Evolutionary conservation across 257 asterid species (phyloP).

Genomic region (Cruciata laevipes): DNA sequence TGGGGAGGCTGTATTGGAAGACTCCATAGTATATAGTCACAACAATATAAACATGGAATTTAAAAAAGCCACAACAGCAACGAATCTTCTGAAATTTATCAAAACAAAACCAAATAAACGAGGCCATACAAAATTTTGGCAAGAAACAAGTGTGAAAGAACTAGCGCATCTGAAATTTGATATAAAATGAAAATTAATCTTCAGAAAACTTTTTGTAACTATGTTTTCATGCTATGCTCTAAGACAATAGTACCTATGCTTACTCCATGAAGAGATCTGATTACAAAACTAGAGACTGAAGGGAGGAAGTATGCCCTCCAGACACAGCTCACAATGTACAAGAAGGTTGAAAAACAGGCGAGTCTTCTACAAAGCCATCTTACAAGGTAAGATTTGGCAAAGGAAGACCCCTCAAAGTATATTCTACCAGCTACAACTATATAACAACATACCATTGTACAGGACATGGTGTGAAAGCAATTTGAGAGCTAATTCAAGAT

Average conservation of each 20-base stretch:
- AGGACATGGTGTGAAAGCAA: conserved; percentile 11
- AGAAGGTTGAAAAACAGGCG: not conserved
- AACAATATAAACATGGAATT: no score
- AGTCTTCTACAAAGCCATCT: not conserved
- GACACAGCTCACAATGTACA: not conserved
- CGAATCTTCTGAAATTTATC: not conserved
- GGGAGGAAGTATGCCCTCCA: not conserved
- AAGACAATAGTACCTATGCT: not conserved
- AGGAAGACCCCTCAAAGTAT: conserved; percentile 8
- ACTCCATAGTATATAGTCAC: not conserved
- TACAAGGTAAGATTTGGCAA: not conserved
- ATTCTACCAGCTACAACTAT: conserved; percentile 12
- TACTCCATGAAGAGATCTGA: not conserved
- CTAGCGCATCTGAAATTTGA: not conserved
- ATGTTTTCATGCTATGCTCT: not conserved
- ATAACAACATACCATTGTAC: conserved; percentile 10
- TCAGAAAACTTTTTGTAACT: not conserved
- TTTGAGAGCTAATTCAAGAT: conserved; percentile 31
- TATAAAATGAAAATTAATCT: not conserved
- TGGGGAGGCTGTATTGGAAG: no score
- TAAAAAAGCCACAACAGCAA: not conserved
- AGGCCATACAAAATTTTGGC: not conserved
- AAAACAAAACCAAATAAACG: not conserved
- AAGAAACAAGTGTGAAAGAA: not conserved
- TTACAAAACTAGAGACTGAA: not conserved